Conservation (phyloP, 495 filamentous ascomycete genomes). For the Glonium stellatum region DNA sequence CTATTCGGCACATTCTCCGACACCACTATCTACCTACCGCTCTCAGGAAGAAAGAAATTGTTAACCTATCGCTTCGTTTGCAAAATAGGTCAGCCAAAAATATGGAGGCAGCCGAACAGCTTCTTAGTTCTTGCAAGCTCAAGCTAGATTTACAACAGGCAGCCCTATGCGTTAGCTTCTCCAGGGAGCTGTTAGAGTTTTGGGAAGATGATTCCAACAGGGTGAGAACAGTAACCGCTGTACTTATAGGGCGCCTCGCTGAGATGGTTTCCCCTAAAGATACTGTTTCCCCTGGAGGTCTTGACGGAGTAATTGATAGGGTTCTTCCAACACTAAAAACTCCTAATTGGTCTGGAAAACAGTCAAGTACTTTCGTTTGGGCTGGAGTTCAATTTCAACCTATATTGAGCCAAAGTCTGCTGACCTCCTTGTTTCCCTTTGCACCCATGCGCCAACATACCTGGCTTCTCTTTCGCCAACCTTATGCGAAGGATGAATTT, state of each 20-base stretch:
- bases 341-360: background rate
- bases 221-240: background rate
- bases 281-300: background rate
- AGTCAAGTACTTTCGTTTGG: background rate
- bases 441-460: background rate
- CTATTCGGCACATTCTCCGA: slow-evolving; percentile 57
- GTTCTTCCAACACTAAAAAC: background rate
- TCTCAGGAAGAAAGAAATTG: slow-evolving; percentile 56
- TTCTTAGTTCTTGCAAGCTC: slow-evolving; percentile 13
- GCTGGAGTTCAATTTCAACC: background rate
- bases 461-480: slow-evolving; percentile 44
- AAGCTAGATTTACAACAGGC: background rate
- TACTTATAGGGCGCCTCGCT: background rate
- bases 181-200: too few species aligned
- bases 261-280: background rate
- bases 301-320: background rate
- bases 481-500: background rate
- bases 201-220: too few species aligned
- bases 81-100: slow-evolving; percentile 29
- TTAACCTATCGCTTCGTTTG: slow-evolving; percentile 46
- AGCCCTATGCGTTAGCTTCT: background rate
- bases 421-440: background rate
- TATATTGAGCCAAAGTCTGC: background rate
- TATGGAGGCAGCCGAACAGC: slow-evolving; percentile 21
- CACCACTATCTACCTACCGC: slow-evolving; percentile 59